Evolutionary conservation across 352 stramenopile species (phyloP).

Genomic region (Phytophthora podocarpi): DNA sequence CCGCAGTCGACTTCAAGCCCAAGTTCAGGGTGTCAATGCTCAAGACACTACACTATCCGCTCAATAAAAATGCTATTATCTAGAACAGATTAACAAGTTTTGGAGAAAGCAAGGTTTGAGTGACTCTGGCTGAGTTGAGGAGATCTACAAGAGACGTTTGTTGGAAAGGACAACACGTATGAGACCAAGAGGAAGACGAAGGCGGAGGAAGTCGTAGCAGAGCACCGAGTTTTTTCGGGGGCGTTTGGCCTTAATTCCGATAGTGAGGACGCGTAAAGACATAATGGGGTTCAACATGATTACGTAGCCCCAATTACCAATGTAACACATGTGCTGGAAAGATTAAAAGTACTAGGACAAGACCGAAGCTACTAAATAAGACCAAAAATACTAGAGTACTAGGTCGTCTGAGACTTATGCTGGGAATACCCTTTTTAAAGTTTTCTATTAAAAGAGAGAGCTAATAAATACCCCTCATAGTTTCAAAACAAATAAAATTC

Average conservation of each 20-base stretch:
- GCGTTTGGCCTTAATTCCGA: conserved; percentile 3
- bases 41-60: too few relatives aligned
- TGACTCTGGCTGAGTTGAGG: not conserved
- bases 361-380: not conserved
- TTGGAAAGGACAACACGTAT: conserved; percentile 13
- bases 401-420: too few relatives aligned
- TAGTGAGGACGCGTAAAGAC: not conserved
- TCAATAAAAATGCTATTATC: too few relatives aligned
- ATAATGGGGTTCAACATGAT: not conserved
- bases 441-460: too few relatives aligned
- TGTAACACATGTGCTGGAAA: too few relatives aligned
- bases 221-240: not conserved
- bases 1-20: too few relatives aligned
- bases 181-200: conserved; percentile 1
- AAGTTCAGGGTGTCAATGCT: too few relatives aligned
- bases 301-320: not conserved
- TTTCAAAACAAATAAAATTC: too few relatives aligned
- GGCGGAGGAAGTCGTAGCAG: not conserved
- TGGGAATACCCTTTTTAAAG: too few relatives aligned
- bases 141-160: not conserved
- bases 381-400: conserved; percentile 1
- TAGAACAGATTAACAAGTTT: conserved; percentile 10
- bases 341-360: conserved; percentile 3
- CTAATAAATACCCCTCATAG: too few relatives aligned
- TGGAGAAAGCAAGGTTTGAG: too few relatives aligned